phyloP scores from a whole-genome alignment of 1,284 basidiomycete genomes.

The Boletus sp. region DNA sequence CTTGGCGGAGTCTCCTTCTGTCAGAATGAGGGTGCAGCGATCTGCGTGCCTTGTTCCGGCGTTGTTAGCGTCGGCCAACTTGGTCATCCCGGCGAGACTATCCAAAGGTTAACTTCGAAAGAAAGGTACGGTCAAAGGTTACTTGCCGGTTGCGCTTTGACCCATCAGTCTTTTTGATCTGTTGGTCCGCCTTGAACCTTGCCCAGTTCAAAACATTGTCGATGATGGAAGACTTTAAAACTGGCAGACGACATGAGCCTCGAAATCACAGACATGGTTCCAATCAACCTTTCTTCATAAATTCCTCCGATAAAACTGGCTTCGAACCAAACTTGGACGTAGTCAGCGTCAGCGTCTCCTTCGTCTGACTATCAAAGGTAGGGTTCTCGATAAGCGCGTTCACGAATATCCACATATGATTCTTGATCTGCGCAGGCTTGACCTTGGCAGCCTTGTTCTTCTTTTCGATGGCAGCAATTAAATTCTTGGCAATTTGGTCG shows the following conservation, averaged over 20 bases:
- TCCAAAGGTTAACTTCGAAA: conserved; percentile 8
- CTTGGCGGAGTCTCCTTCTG: conserved; percentile 99
- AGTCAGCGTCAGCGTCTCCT: conserved; percentile 92
- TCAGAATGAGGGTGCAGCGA: conserved; percentile 95
- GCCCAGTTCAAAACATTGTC: conserved; percentile 96
- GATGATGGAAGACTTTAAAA: conserved; percentile 88
- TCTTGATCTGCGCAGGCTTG: conserved; percentile 93
- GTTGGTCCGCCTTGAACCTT: conserved; percentile 95
- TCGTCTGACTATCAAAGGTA: conserved; percentile 99
- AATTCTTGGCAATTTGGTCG: conserved; percentile 87
- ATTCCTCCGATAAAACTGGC: conserved; percentile 85
- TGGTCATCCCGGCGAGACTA: conserved; percentile 89
- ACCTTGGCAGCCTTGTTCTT: conserved; percentile 97
- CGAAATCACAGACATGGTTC: background rate
- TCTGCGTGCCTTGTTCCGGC: conserved; percentile 85
- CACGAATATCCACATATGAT: conserved; percentile 99
- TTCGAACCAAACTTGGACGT: conserved; percentile 92
- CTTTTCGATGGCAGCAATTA: conserved; percentile 85
- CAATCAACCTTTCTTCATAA: conserved; percentile 88
- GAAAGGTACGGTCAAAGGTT: background rate
- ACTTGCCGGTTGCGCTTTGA: conserved; percentile 82
- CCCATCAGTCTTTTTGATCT: conserved; percentile 98
- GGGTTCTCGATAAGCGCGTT: conserved; percentile 98
- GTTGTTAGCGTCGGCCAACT: conserved; percentile 97
- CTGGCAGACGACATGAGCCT: conserved; percentile 46